Evolutionary conservation across 2,329 filamentous ascomycete genomes (phyloP).

Genomic region (Diaporthe citri): DNA sequence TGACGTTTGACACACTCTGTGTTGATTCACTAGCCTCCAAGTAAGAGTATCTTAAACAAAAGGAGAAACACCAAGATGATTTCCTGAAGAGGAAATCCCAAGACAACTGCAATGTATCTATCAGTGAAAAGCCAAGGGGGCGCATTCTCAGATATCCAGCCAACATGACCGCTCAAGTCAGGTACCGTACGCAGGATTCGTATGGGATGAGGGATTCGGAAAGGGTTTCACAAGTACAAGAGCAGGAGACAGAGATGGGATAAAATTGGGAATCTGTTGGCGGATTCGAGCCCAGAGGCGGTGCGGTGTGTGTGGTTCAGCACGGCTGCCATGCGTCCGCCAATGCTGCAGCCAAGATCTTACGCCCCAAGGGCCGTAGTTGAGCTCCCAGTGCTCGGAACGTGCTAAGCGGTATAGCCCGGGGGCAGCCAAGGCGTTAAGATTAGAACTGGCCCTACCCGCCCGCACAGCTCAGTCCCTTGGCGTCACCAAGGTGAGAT

Average conservation of each 20-base stretch:
- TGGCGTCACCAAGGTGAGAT: slow-evolving; percentile 25
- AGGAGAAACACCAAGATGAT: no score
- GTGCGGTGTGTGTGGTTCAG: background rate
- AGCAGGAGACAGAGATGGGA: background rate
- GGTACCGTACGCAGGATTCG: background rate
- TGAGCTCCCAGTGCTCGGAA: background rate
- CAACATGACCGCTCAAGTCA: background rate
- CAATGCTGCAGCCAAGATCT: slow-evolving; percentile 30
- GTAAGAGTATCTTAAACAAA: no score
- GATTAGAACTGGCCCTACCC: slow-evolving; percentile 28
- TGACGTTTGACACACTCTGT: no score
- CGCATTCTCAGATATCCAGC: background rate
- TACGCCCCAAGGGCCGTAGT: background rate
- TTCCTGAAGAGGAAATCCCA: no score
- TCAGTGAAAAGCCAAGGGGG: background rate
- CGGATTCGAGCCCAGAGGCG: background rate
- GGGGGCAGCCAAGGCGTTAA: slow-evolving; percentile 9
- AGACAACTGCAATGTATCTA: background rate
- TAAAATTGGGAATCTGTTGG: background rate
- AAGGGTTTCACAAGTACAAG: background rate
- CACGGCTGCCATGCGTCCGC: slow-evolving; percentile 8
- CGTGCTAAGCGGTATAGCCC: slow-evolving; percentile 7
- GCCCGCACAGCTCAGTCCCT: slow-evolving; percentile 21
- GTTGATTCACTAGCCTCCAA: no score
- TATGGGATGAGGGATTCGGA: slow-evolving; percentile 1